Base-by-base conservation (phyloP, 2,329 filamentous ascomycete species). In the Botrytis medusae region DNA sequence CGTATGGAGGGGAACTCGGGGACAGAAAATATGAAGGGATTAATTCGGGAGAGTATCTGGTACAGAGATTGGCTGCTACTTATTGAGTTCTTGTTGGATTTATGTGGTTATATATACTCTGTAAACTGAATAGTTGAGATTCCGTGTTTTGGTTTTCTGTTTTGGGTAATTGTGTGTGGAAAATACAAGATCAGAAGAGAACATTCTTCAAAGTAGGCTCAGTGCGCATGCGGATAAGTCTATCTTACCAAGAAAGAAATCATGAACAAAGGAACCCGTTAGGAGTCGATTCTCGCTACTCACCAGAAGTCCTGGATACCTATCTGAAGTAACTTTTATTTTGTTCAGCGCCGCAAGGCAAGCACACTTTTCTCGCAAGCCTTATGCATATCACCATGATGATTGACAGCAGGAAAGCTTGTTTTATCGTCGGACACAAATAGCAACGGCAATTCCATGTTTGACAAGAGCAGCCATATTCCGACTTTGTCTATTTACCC, bases 21-120 rank as follows among this genome's bases (percentile, higher is more conserved):
- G 89, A 92, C 60, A 95, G 92, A 85, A 96, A 95, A 83, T 97
- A 97, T 79, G 83, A 87, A 48, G 89, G 88, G 0, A 90, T 97
- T 77, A 93, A 91, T 73, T 92, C 91, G 77, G 93, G 93, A 2
- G 89, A 96, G 22, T 98, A 97, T 80, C 83, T 98, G 64, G 89
- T 93, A 14, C 89, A 92, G 84, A 90, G 95, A 76, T 83, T 98
- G 80, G 86, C 90, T 8, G 91, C 92, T 22, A 98, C 95, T 6
- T 90, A 93, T 78, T 91, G 34, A 5, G 48, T 18, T 34, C 18
- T 65, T 40, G 44, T 29, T 71, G 14, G 18, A 22, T 7, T 16
- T 64, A 32, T 64, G 9, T 25, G n/a, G 40, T 29, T 46, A 22
- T 46, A 32, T 32, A 16, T 22, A 22, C 2, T 5, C 16, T 22